A percentile compares a stretch with the other conserved stretches of the same genome.
These are phyloP conservation scores for Lenwebbia sp. DNA, from an alignment of 345 rosid species.

Conservation along the genomic window DNA sequence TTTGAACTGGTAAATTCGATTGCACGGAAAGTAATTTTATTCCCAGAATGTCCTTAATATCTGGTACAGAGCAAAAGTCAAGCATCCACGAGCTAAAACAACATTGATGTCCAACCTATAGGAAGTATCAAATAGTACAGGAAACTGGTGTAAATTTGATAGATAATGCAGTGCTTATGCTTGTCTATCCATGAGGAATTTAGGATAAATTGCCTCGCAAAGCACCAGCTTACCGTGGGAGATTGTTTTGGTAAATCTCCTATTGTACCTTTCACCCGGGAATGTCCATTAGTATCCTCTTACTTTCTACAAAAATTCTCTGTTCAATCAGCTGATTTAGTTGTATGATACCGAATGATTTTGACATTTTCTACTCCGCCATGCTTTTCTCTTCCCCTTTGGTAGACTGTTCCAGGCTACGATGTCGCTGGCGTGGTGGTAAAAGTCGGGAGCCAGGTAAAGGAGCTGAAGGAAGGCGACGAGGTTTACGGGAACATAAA, in stretches of 20 bases:
- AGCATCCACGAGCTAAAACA: neutral
- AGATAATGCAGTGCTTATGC: neutral
- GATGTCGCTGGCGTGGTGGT: slow-evolving; percentile 91
- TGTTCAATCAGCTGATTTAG: neutral
- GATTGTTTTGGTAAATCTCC: neutral
- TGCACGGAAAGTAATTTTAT: neutral
- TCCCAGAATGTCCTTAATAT: neutral
- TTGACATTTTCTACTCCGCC: neutral
- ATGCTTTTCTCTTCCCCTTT: neutral
- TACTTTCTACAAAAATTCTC: neutral
- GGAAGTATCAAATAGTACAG: neutral
- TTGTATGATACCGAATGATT: neutral
- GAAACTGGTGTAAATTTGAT: neutral
- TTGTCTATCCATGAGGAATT: neutral
- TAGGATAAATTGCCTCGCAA: neutral
- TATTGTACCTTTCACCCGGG: neutral
- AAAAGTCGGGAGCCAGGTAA: slow-evolving; percentile 62
- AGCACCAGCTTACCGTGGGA: neutral
- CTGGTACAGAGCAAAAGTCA: neutral
- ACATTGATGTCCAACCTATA: neutral
- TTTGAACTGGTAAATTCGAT: neutral
- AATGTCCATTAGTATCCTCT: neutral
- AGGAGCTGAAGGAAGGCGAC: slow-evolving; percentile 69
- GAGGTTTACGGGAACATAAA: slow-evolving; percentile 85
- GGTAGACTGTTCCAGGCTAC: slow-evolving; percentile 90